Evolutionary conservation across 179 eudicot genomes (phyloP), one percentile per base, ranked within the genome.

Genomic region (Amaranthus tricolor): DNA sequence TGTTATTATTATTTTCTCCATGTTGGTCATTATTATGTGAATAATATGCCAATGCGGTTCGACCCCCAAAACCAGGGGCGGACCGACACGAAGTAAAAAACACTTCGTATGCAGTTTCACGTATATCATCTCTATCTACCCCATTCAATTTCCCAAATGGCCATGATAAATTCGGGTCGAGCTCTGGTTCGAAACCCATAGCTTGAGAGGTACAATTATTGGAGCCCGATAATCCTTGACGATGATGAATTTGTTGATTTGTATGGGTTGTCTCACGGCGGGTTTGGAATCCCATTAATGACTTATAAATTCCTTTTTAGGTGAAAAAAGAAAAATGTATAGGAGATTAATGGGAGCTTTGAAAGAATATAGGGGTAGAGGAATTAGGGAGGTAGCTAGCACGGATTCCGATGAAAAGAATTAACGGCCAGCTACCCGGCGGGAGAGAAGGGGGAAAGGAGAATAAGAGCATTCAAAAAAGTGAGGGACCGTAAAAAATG

Each of bases 1-100:
- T 80, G 5, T 76, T 70, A 12, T 65, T 78, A 40, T 69, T 77
- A 0, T 74, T 81, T 52, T 78, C 84, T 49, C 70, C 78, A 9
- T 71, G 49, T 3, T 77, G 61, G 24, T 80, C 76, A 19, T 80
- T 24, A 40, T 69, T 69, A 69, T 69, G 72, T 53, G 72, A 74
- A 55, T 84, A 82, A 67, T 80, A 88, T n/a, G 82, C 82, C 65
- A 85, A 50, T 24, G 91, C 75, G 70, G 80, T 83, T 53, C 91
- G 76, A 12, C 90, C 94, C 5, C 97, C 98, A 53, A 94, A 94
- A 0, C 98, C 97, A 0, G 98, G 98, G 19, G 96, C 90, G 5
- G 98, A 90, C 64, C 98, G 78, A 73, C 98, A 94, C 0, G 94
- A 84, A 76, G 97, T 87, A 87, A 94, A 94, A 81, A 94, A 94